Base-by-base conservation (phyloP, 371 early-diverging fungal species). In the Syncephalastrum contaminatum region DNA sequence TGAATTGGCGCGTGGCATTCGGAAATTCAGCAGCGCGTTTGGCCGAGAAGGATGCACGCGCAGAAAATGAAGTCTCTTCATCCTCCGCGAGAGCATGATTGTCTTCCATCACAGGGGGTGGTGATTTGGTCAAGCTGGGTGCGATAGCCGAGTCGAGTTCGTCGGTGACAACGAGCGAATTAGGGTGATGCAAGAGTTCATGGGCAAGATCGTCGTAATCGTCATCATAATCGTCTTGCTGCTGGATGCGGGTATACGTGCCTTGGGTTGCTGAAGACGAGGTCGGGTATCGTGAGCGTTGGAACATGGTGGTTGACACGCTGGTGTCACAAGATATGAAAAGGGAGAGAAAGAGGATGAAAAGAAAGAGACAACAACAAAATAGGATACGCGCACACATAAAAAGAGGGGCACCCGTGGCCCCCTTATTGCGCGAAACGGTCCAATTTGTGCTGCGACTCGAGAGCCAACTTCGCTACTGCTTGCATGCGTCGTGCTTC, bases 181-280 rank as follows among this genome's bases (percentile, higher is more conserved):
- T 69, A 7, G 75, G 69, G 48, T 73, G 73, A 48, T 18, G 62
- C 48, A 51, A 66, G 48, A 16, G 58, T 4, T 59, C 53, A 14
- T 61, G 63, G n/a, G 49, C 47, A n/a, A 59, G 54, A 40, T 58
- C 53, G 16, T 64, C 65, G 56, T 59, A 53, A 46, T 67, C 67
- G 15, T 70, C 68, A 24, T 74, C 74, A 25, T 64, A 64, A 44
- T 70, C 74, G 21, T 73, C 73, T 47, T 70, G 61, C 46, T 70
- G 68, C 4, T 65, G 68, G 24, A 74, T 43, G 41, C 65, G 61
- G 51, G 62, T 70, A 42, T 74, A 74, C 2, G 59, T 45, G 36
- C 63, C 62, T 36, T 56, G 55, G n/a, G 41, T 22, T 13, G 55
- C 16, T 7, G 57, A 55, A 21, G 61, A 39, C 16, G 61, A 48